Evolutionary conservation across 2,329 filamentous ascomycete genomes (phyloP).

Genomic region (Talaromyces sp.): DNA sequence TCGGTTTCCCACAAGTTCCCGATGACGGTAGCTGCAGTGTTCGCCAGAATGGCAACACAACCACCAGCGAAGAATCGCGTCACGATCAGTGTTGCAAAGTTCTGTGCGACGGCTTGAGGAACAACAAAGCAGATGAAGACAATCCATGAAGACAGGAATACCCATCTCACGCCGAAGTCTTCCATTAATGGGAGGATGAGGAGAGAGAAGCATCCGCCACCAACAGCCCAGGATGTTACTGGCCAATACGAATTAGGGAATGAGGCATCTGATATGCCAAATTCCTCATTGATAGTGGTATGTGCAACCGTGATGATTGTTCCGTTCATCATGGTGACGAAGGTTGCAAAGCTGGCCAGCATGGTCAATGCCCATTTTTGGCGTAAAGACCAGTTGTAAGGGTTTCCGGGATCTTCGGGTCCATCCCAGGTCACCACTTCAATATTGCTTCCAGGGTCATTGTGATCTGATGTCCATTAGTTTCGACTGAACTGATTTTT

Average conservation of each 20-base stretch:
- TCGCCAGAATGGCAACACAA: slow-evolving; percentile 44
- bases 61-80: slow-evolving; percentile 50
- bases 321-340: slow-evolving; percentile 39
- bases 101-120: slow-evolving; percentile 47
- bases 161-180: slow-evolving; percentile 45
- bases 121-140: slow-evolving; percentile 47
- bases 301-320: slow-evolving; percentile 45
- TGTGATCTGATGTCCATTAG: slow-evolving; percentile 15
- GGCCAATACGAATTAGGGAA: slow-evolving; percentile 40
- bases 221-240: slow-evolving; percentile 36
- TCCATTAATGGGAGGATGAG: slow-evolving; percentile 40
- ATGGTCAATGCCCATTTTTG: slow-evolving; percentile 41
- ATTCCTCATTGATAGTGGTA: slow-evolving; percentile 37
- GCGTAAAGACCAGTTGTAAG: slow-evolving; percentile 40
- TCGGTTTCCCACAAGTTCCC: slow-evolving; percentile 39
- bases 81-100: slow-evolving; percentile 50
- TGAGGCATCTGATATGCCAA: slow-evolving; percentile 30
- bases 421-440: slow-evolving; percentile 33
- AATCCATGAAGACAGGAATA: slow-evolving; percentile 43
- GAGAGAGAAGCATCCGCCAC: slow-evolving; percentile 31
- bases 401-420: slow-evolving; percentile 37
- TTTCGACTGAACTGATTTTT: no score
- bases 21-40: slow-evolving; percentile 35
- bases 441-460: slow-evolving; percentile 15
- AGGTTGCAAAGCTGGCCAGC: slow-evolving; percentile 34